Evolutionary conservation across 2,329 filamentous ascomycete species (phyloP).

Genomic region (Fusarium chaquense): DNA sequence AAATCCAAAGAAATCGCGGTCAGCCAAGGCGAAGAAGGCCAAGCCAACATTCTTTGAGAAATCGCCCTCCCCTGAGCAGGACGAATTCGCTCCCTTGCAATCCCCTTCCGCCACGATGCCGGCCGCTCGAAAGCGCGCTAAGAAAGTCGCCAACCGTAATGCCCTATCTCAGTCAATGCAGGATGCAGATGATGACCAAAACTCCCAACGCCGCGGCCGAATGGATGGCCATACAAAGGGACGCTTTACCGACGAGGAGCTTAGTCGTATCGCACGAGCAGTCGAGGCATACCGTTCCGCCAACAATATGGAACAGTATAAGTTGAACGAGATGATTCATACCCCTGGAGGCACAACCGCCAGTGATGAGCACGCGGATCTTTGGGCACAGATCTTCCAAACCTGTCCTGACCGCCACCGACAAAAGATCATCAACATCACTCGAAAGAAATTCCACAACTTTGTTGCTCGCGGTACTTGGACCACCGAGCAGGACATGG

Average conservation of each 20-base stretch:
- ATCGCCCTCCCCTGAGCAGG: constrained; percentile 40
- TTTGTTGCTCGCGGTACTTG: constrained; percentile 66
- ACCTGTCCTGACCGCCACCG: constrained; percentile 64
- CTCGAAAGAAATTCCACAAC: constrained; percentile 74
- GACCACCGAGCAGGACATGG: constrained; percentile 54
- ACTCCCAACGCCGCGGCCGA: constrained; percentile 29
- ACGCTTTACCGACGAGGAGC: constrained; percentile 59
- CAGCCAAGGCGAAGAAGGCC: constrained; percentile 60
- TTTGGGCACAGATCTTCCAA: constrained; percentile 64
- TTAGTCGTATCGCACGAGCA: constrained; percentile 55
- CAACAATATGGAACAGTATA: constrained; percentile 56
- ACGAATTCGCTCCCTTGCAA: constrained; percentile 45
- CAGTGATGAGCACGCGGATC: constrained; percentile 54
- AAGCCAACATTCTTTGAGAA: constrained; percentile 62
- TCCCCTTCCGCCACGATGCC: constrained; percentile 52
- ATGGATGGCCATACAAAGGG: constrained; percentile 53
- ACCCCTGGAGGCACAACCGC: constrained; percentile 53
- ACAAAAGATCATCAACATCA: constrained; percentile 66
- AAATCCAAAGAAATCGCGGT: constrained; percentile 47
- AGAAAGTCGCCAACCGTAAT: constrained; percentile 40
- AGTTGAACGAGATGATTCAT: constrained; percentile 62
- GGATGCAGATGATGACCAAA: constrained; percentile 41
- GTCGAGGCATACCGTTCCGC: constrained; percentile 61
- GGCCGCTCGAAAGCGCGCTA: constrained; percentile 49
- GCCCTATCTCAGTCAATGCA: constrained; percentile 40